Evolutionary conservation across 2,329 filamentous ascomycete species (phyloP), one percentile per base, ranked within the genome.

Genomic region (Neonectria faginata): DNA sequence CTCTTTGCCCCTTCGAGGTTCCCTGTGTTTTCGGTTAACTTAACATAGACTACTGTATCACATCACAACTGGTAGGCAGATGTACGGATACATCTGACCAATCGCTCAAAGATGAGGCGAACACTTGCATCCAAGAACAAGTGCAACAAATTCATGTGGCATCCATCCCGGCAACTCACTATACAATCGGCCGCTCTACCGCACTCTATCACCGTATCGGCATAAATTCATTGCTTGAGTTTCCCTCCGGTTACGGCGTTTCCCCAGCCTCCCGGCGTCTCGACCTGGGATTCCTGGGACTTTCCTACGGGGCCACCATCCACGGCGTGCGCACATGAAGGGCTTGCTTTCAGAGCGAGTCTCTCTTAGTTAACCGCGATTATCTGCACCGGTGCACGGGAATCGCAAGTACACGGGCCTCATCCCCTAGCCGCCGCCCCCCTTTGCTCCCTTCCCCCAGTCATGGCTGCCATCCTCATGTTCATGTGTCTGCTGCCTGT

Each of bases 221-320:
- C 31, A 47, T 52, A 41, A 44, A 44, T 48, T 47, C 27, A 25
- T n/a, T 29, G 20, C 16, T 12, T n/a, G 25, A 31, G n/a, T 16
- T 16, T 18, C 22, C 20, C 36, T 22, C 39, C 16, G 20, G 39
- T 44, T 39, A 57, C 70, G 68, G 70, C 59, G 56, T 68, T 65
- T 71, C 70, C 71, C 70, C 70, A 67, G 67, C 54, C 54, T 65
- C 56, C 69, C 71, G 67, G 53, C 44, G n/a, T 42, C 44, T 39
- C 20, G 12, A 18, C 55, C 48, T 60, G 36, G 52, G 39, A 54
- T 66, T 57, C 45, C 31, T 59, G 57, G 58, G 59, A 58, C 53
- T 60, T 69, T 42, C 53, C 25, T 56, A 57, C 33, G 33, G 33
- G 33, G 12, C 14, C 14, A 39, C 14, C 33, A 60, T 42, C 20